Conservation (phyloP, 1,284 basidiomycete genomes). For the Xerocomus nothofagi region DNA sequence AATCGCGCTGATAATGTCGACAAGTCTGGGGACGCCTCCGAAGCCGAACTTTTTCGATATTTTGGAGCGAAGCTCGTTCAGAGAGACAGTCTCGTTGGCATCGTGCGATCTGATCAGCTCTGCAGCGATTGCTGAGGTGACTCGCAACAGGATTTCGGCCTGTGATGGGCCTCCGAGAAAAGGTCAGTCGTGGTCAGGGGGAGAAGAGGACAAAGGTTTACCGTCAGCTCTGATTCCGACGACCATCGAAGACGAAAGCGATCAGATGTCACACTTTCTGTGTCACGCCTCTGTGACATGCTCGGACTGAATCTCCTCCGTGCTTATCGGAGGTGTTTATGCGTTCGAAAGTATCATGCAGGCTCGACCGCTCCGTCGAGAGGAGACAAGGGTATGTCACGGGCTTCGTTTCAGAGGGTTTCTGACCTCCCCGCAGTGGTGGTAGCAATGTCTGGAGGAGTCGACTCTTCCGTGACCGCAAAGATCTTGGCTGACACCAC, state of each 20-base stretch:
- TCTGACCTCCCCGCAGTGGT: constrained; percentile 54
- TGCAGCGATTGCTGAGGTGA: constrained; percentile 92
- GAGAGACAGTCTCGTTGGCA: constrained; percentile 70
- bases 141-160: constrained; percentile 87
- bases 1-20: constrained; percentile 98
- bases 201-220: constrained; percentile 4
- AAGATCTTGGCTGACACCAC: constrained; percentile 60
- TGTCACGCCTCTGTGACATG: constrained; percentile 17
- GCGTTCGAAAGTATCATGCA: constrained; percentile 18
- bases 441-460: constrained; percentile 94
- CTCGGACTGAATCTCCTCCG: constrained; percentile 15
- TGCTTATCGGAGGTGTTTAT: not conserved
- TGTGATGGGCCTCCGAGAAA: constrained; percentile 68
- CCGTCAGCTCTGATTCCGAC: constrained; percentile 45
- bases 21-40: constrained; percentile 87
- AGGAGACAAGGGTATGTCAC: constrained; percentile 30
- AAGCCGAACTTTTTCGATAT: constrained; percentile 90
- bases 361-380: constrained; percentile 17
- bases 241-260: constrained; percentile 43
- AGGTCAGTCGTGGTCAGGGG: constrained; percentile 1
- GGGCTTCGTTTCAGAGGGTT: not conserved
- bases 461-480: constrained; percentile 89
- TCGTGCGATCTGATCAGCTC: constrained; percentile 92
- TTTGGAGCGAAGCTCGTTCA: constrained; percentile 86
- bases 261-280: constrained; percentile 1